These are phyloP conservation scores for Teunomyces kruisii DNA, from an alignment of 805 yeast genomes.

Conservation along the genomic window DNA sequence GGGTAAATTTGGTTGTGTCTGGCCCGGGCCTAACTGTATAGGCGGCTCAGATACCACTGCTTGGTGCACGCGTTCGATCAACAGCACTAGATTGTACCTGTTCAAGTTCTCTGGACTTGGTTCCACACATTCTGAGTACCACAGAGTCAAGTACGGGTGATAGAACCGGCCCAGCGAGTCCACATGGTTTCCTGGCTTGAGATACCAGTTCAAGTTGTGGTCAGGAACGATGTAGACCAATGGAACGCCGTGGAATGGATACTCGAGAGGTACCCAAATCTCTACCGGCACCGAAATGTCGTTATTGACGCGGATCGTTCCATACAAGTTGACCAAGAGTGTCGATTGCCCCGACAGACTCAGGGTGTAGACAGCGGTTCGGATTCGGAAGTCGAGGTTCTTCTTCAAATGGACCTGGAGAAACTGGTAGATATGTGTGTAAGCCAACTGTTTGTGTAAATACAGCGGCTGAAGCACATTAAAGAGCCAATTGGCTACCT, in stretches of 20 bases:
- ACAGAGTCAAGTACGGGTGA: slow-evolving; percentile 63
- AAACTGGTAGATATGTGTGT: slow-evolving; percentile 59
- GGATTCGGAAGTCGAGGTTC: slow-evolving; percentile 51
- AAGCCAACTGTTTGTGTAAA: slow-evolving; percentile 52
- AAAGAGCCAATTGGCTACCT: slow-evolving; percentile 40
- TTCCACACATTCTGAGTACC: slow-evolving; percentile 37
- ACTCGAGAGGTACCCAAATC: slow-evolving; percentile 74
- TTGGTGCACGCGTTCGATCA: slow-evolving; percentile 15
- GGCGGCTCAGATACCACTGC: slow-evolving; percentile 7
- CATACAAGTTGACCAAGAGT: slow-evolving; percentile 64
- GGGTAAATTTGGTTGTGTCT: slow-evolving; percentile 21
- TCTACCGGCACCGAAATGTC: slow-evolving; percentile 49
- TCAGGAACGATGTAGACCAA: slow-evolving; percentile 61
- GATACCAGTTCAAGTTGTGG: slow-evolving; percentile 34
- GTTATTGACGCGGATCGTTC: slow-evolving; percentile 43
- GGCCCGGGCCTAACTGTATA: neutral
- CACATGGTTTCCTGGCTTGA: slow-evolving; percentile 62
- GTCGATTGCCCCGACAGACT: slow-evolving; percentile 53
- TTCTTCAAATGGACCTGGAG: slow-evolving; percentile 46
- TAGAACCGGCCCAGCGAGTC: slow-evolving; percentile 72
- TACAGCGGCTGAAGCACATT: slow-evolving; percentile 54
- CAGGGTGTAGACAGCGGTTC: slow-evolving; percentile 58
- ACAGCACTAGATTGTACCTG: slow-evolving; percentile 19
- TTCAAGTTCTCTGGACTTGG: slow-evolving; percentile 1
- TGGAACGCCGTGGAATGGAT: slow-evolving; percentile 63